A percentile compares a stretch with the other conserved stretches of the same genome.
Evolutionary conservation across 2,329 filamentous ascomycete species (phyloP).

Genomic region (Chaetomium strumarium): DNA sequence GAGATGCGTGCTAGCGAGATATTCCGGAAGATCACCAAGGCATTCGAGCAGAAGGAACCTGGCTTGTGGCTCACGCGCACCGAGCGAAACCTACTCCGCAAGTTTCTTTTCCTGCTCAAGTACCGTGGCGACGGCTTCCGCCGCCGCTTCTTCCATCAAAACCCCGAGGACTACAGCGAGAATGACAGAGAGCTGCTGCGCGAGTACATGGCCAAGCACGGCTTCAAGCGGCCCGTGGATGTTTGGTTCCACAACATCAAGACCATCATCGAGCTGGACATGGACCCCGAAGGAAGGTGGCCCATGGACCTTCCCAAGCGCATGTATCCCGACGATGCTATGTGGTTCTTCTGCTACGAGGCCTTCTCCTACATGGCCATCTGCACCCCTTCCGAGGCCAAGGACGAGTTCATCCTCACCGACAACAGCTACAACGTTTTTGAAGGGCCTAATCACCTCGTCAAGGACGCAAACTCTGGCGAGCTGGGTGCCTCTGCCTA

Average conservation of each 20-base stretch:
- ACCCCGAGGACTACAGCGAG: constrained; percentile 29
- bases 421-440: constrained; percentile 24
- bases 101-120: constrained; percentile 42
- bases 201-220: constrained; percentile 25
- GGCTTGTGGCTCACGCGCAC: constrained; percentile 28
- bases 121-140: constrained; percentile 36
- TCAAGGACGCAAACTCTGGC: constrained; percentile 13
- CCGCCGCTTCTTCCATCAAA: constrained; percentile 32
- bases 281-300: constrained; percentile 23
- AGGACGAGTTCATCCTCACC: constrained; percentile 21
- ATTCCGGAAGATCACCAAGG: constrained; percentile 20
- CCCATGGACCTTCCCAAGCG: constrained; percentile 12
- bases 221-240: constrained; percentile 24
- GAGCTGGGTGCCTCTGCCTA: constrained; percentile 5
- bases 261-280: constrained; percentile 25
- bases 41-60: constrained; percentile 5
- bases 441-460: constrained; percentile 23
- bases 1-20: constrained; percentile 14
- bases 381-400: constrained; percentile 21
- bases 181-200: constrained; percentile 22
- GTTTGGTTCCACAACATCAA: constrained; percentile 27
- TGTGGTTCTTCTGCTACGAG: constrained; percentile 24
- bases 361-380: constrained; percentile 27
- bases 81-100: constrained; percentile 35
- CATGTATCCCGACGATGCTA: constrained; percentile 24